Evolutionary conservation across 2,329 filamentous ascomycete genomes (phyloP).

Genomic region (Fusarium abutilonis): DNA sequence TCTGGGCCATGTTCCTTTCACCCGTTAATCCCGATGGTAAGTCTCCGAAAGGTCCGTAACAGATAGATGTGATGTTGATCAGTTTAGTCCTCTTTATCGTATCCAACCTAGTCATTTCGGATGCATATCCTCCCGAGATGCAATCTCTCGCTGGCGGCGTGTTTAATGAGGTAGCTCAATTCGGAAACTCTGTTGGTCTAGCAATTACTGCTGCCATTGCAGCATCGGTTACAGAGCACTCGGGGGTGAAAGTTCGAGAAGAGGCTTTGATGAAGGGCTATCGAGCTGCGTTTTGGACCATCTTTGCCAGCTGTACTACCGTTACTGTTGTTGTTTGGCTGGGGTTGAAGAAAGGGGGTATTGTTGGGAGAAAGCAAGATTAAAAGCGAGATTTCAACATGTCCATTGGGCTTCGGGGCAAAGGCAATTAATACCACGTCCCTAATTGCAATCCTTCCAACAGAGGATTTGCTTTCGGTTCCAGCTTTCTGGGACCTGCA

Average conservation of each 20-base stretch:
- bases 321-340: slow-evolving; percentile 49
- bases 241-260: slow-evolving; percentile 32
- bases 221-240: slow-evolving; percentile 55
- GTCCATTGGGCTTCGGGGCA: too few species aligned
- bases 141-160: slow-evolving; percentile 69
- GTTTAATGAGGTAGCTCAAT: slow-evolving; percentile 67
- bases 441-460: too few species aligned
- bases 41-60: not conserved
- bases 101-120: slow-evolving; percentile 63
- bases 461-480: too few species aligned
- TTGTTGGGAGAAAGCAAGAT: slow-evolving; percentile 59
- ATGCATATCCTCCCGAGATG: slow-evolving; percentile 62
- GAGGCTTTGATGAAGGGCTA: slow-evolving; percentile 61
- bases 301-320: slow-evolving; percentile 56
- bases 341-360: slow-evolving; percentile 58
- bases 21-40: slow-evolving; percentile 57
- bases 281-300: slow-evolving; percentile 63
- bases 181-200: slow-evolving; percentile 64
- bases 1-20: slow-evolving; percentile 56
- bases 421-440: too few species aligned
- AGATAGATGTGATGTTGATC: not conserved
- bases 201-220: slow-evolving; percentile 62
- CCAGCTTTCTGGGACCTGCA: too few species aligned
- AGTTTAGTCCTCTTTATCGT: slow-evolving; percentile 63
- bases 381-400: slow-evolving; percentile 14